These are phyloP conservation scores for Elsinoe ampelina DNA, from an alignment of 2,329 filamentous ascomycete genomes.

Conservation along the genomic window DNA sequence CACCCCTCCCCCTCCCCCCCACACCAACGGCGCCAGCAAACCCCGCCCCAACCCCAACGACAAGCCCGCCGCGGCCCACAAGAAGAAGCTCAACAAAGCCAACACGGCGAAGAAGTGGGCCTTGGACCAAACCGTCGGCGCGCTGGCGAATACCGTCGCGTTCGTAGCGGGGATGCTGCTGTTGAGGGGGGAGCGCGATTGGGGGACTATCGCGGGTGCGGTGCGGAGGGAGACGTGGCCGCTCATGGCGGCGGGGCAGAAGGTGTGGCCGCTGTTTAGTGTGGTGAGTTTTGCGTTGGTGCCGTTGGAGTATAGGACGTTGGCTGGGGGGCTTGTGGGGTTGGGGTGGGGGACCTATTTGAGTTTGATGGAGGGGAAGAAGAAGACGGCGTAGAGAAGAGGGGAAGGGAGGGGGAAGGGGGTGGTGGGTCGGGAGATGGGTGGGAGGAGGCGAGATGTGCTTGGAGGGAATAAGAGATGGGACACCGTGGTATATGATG, in stretches of 20 bases:
- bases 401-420: background rate
- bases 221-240: slow-evolving; percentile 23
- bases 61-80: slow-evolving; percentile 12
- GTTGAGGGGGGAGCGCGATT: slow-evolving; percentile 32
- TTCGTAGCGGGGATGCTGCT: slow-evolving; percentile 54
- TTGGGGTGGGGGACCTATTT: slow-evolving; percentile 68
- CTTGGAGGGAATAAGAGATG: background rate
- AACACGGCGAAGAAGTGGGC: slow-evolving; percentile 60
- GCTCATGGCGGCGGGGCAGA: slow-evolving; percentile 60
- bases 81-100: slow-evolving; percentile 39
- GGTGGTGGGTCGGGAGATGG: too few relatives aligned
- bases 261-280: slow-evolving; percentile 62
- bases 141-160: slow-evolving; percentile 54
- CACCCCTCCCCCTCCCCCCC: slow-evolving; percentile 24
- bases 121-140: slow-evolving; percentile 61
- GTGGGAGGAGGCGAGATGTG: too few relatives aligned
- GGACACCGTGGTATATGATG: too few relatives aligned
- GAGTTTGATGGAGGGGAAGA: slow-evolving; percentile 41
- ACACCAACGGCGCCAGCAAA: slow-evolving; percentile 11
- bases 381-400: background rate
- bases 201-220: background rate
- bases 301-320: slow-evolving; percentile 59
- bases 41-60: background rate
- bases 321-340: slow-evolving; percentile 63
- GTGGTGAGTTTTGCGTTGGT: slow-evolving; percentile 61